These are phyloP conservation scores for Ophiostoma fasciatum DNA, from an alignment of 2,329 filamentous ascomycete species.

Conservation along the genomic window DNA sequence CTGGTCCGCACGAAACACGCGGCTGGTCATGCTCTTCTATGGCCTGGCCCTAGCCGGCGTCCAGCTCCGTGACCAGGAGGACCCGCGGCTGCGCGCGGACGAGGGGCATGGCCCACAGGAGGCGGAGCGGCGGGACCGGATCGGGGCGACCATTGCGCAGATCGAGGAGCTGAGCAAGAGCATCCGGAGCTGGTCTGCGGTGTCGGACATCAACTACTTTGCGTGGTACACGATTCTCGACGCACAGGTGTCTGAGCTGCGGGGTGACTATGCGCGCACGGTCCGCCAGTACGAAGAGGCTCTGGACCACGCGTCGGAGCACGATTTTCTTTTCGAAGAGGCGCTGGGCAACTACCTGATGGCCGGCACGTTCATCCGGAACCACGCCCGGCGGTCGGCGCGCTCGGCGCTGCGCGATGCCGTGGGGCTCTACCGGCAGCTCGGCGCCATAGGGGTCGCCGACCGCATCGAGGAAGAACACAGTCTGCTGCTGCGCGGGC, in stretches of 20 bases:
- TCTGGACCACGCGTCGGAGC: slow-evolving; percentile 55
- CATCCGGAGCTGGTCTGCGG: slow-evolving; percentile 47
- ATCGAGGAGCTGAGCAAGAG: slow-evolving; percentile 41
- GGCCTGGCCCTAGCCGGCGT: slow-evolving; percentile 40
- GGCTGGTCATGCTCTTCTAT: slow-evolving; percentile 43
- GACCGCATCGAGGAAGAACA: slow-evolving; percentile 54
- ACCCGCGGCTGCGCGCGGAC: slow-evolving; percentile 25
- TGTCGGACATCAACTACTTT: slow-evolving; percentile 57
- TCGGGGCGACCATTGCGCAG: slow-evolving; percentile 33
- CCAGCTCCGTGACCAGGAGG: slow-evolving; percentile 33
- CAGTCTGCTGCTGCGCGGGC: slow-evolving; percentile 49
- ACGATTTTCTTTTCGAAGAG: slow-evolving; percentile 55
- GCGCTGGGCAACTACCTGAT: slow-evolving; percentile 60
- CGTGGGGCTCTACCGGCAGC: slow-evolving; percentile 49
- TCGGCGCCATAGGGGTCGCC: slow-evolving; percentile 56
- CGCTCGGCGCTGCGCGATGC: slow-evolving; percentile 54
- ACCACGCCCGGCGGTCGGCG: slow-evolving; percentile 51
- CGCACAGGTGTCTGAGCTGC: slow-evolving; percentile 53
- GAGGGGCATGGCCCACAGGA: slow-evolving; percentile 27
- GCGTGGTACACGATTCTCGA: slow-evolving; percentile 53
- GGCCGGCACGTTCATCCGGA: slow-evolving; percentile 53
- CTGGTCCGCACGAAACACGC: slow-evolving; percentile 45
- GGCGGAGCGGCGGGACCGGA: slow-evolving; percentile 13
- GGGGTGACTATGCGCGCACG: slow-evolving; percentile 38
- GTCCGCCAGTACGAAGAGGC: slow-evolving; percentile 54